Evolutionary conservation across 169 alveolate species (phyloP), one percentile per base, ranked within the genome.

Genomic region (Plasmodium gonderi): DNA sequence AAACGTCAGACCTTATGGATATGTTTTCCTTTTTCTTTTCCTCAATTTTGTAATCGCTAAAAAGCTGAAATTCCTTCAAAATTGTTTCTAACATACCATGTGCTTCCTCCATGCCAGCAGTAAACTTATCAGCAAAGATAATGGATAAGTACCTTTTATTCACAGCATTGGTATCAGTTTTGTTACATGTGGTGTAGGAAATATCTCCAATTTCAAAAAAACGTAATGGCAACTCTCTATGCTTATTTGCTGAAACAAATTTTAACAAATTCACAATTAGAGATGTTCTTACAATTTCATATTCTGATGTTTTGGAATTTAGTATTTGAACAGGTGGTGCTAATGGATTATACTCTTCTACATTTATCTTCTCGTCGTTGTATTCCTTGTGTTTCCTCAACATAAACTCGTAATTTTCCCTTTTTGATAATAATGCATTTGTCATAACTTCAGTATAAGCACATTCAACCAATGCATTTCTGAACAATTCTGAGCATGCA

Each of bases 201-300:
- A 97, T 97, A 94, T 97, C 99, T 20, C 98, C 96, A 47, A 97
- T 95, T 94, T 99, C 99, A 94, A 98, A 98, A 33, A 98, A 91
- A 78, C 96, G 97, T 75, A 97, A 95, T 68, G 99, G 99, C 20
- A 98, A 96, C 79, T 95, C 97, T 67, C 97, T 91, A 42, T 96
- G 97, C 92, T 96, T 97, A 93, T 97, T 97, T 12, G 97, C 96
- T 44, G 96, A 94, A 11, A 98, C 94, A 65, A 98, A 95, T 91
- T 97, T 98, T 29, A 98, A 91, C 54, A 98, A 82, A 60, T 99
- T 99, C 20, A 99, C 99, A 51, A 98, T 95, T 33, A 98, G 96
- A 72, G 99, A 96, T 40, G 99, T 98, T 91, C 99, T 95, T 40
- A 96, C 95, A 40, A 97, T 95, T 95, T 98, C 98, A 94, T 97